phyloP scores from a whole-genome alignment of 257 asterid species.

The Solanum chilense region DNA sequence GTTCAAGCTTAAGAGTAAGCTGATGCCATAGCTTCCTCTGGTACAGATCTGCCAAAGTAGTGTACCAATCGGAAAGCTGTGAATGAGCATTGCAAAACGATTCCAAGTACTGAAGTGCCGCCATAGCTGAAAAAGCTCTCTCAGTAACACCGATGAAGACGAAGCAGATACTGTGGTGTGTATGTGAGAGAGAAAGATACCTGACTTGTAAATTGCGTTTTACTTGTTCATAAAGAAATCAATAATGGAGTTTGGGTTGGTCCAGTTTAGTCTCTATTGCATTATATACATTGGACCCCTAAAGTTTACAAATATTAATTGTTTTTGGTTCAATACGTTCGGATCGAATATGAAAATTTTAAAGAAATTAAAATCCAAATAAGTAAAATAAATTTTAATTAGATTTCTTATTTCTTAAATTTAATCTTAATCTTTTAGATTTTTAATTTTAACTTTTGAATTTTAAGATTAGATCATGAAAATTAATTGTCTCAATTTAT shows the following conservation, averaged over 20 bases:
- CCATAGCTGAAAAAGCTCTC: slow-evolving; percentile 33
- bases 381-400: no score
- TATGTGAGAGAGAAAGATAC: background rate
- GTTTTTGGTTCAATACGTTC: background rate
- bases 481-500: background rate
- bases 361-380: no score
- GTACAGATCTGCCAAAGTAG: slow-evolving; percentile 86
- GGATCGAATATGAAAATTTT: background rate
- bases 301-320: background rate
- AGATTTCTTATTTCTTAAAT: no score
- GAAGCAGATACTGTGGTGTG: background rate
- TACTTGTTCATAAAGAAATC: background rate
- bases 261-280: background rate
- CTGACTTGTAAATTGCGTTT: background rate
- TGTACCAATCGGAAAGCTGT: slow-evolving; percentile 84
- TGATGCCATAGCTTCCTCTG: slow-evolving; percentile 96
- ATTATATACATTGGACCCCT: background rate
- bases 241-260: background rate
- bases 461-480: background rate
- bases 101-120: slow-evolving; percentile 80
- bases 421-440: accelerated
- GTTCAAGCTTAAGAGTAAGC: slow-evolving; percentile 89
- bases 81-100: slow-evolving; percentile 57
- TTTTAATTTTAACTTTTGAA: no score
- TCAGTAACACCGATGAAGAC: background rate